Evolutionary conservation across 352 stramenopile genomes (phyloP), one percentile per base, ranked within the genome.

Genomic region (Phytophthora cajani): DNA sequence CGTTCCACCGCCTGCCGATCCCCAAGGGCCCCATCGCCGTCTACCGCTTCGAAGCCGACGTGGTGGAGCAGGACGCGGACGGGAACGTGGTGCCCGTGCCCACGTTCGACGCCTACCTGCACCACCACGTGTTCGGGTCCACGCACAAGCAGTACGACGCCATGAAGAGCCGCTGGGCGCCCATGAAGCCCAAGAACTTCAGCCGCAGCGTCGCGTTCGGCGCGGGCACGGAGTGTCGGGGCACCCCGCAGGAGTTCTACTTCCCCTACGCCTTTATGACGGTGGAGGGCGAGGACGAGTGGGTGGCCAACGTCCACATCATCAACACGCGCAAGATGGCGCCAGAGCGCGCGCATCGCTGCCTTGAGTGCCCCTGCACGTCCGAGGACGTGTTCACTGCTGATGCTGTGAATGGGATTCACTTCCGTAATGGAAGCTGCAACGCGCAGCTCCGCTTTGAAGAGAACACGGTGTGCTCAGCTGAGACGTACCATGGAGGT

Each of bases 241-340:
- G 85, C 54, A 95, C 87, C 9, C 87, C 87, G 25, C 87, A 95
- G 69, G 72, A 92, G 71, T 93, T 93, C 52, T 77, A 87, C 66
- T 89, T 87, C 58, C 87, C 87, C 25, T 95, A 92, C 62, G 87
- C 84, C 32, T 95, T 93, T 71, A 79, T 92, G 69, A 95, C 87
- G 42, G 78, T 92, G 9, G 79, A 82, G 9, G 85, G 83, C 12
- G 85, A 95, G 57, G 82, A 93, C 66, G 87, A 93, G 62, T 95
- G 85, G 87, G 52, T 91, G 30, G 84, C 86, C 10, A 95, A 93
- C 69, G 84, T 93, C 16, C 87, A 95, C 69, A 77, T 95, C 36
- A 90, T 95, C 75, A 93, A 95, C 79, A 95, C 85, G 32, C 84
- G 87, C 52, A 68, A 85, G 51, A 77, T 95, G 74, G 10, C 64